These are phyloP conservation scores for Cladosporium sp. DNA, from an alignment of 2,329 filamentous ascomycete species.

Conservation along the genomic window DNA sequence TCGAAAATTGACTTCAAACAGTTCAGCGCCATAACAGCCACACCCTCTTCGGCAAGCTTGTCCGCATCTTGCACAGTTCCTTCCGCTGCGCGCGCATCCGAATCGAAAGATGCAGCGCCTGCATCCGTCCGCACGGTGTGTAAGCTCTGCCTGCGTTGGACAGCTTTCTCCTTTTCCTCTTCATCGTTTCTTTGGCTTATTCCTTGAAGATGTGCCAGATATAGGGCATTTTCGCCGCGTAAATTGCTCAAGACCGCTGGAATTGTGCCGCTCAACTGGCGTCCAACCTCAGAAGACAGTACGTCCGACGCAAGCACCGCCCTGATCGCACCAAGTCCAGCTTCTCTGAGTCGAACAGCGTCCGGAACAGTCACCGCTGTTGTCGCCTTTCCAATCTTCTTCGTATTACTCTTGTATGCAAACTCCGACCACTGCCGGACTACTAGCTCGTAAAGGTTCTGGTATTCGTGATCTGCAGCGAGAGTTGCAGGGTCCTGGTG, in stretches of 20 bases:
- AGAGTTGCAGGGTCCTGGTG: conserved; percentile 85
- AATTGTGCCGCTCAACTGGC: conserved; percentile 75
- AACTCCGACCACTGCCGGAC: conserved; percentile 78
- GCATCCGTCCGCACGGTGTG: conserved; percentile 68
- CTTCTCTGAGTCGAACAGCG: conserved; percentile 61
- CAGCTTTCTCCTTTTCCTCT: conserved; percentile 63
- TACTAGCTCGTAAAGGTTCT: conserved; percentile 78
- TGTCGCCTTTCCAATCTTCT: conserved; percentile 35
- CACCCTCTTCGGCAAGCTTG: conserved; percentile 84
- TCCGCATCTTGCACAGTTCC: conserved; percentile 85
- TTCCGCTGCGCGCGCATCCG: conserved; percentile 66
- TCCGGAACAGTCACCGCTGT: conserved; percentile 60
- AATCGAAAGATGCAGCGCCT: conserved; percentile 38
- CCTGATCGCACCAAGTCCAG: conserved; percentile 69
- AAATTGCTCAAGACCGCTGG: conserved; percentile 86
- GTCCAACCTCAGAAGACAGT: conserved; percentile 70
- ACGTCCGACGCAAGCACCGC: conserved; percentile 78
- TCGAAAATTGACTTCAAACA: conserved; percentile 85
- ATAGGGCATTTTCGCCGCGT: conserved; percentile 70
- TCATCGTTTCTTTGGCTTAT: conserved; percentile 68
- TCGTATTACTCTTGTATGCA: conserved; percentile 62
- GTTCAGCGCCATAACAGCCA: conserved; percentile 78
- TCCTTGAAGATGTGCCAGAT: conserved; percentile 67
- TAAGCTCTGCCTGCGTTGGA: conserved; percentile 72
- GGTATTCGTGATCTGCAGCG: conserved; percentile 80